Evolutionary conservation across 2,329 filamentous ascomycete species (phyloP).

Genomic region (Helicocarpus griseus): DNA sequence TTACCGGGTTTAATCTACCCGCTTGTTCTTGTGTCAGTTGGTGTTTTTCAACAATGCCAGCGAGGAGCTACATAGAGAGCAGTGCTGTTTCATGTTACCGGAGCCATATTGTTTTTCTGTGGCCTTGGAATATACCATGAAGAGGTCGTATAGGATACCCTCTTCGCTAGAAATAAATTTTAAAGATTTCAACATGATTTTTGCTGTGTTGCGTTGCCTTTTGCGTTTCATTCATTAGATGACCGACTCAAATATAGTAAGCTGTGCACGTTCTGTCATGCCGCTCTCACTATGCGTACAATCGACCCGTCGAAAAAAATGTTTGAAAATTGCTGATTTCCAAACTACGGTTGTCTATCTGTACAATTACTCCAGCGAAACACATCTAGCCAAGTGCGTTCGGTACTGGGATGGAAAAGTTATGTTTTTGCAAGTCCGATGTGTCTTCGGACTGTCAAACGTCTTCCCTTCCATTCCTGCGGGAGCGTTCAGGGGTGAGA

Average conservation of each 20-base stretch:
- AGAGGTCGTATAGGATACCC: neutral
- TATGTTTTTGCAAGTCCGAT: no score
- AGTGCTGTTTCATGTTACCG: neutral
- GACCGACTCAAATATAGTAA: neutral
- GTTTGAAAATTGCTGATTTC: no score
- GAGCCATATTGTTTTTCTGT: neutral
- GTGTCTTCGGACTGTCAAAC: no score
- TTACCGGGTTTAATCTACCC: neutral
- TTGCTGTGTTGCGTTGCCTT: no score
- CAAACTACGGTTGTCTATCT: no score
- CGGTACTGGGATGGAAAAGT: no score
- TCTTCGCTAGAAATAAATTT: neutral
- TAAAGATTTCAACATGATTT: constrained; percentile 1
- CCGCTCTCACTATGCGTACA: no score
- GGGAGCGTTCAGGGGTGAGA: no score
- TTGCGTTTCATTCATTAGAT: neutral
- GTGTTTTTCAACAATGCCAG: constrained; percentile 5
- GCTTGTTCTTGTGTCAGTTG: neutral
- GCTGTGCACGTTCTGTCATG: neutral
- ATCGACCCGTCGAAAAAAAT: no score
- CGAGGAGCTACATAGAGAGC: neutral
- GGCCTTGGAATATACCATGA: neutral
- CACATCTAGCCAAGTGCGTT: no score
- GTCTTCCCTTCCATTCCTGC: no score
- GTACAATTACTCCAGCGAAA: no score